Evolutionary conservation across 306 rosid species (phyloP).

Genomic region (Luffa aegyptiaca): DNA sequence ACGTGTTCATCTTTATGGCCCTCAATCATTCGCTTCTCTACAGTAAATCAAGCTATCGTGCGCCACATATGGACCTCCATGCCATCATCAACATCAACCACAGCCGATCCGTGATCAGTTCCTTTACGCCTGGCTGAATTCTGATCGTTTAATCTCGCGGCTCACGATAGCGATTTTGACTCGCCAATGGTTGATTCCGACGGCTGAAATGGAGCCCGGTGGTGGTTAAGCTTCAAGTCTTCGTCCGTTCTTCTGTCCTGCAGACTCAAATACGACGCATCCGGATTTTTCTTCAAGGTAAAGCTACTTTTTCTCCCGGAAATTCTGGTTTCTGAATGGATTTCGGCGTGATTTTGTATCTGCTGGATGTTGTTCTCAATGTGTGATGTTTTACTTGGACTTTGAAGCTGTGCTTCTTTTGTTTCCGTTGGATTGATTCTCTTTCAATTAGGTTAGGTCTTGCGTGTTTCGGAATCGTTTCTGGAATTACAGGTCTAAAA

Average conservation of each 20-base stretch:
- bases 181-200: background rate
- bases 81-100: background rate
- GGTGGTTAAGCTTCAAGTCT: background rate
- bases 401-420: background rate
- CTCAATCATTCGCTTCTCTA: background rate
- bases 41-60: background rate
- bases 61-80: background rate
- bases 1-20: background rate
- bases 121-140: background rate
- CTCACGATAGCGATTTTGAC: background rate
- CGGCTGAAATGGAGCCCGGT: background rate
- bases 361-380: background rate
- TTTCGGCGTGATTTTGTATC: background rate
- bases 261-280: background rate
- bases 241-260: background rate
- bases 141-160: background rate
- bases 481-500: background rate
- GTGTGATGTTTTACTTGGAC: background rate
- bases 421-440: background rate
- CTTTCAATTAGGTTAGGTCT: background rate
- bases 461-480: background rate
- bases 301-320: background rate
- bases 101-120: background rate
- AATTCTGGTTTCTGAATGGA: background rate
- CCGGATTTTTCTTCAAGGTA: constrained; percentile 4